These are phyloP conservation scores for Suillus decipiens DNA, from an alignment of 768 basidiomycete genomes.

Conservation along the genomic window DNA sequence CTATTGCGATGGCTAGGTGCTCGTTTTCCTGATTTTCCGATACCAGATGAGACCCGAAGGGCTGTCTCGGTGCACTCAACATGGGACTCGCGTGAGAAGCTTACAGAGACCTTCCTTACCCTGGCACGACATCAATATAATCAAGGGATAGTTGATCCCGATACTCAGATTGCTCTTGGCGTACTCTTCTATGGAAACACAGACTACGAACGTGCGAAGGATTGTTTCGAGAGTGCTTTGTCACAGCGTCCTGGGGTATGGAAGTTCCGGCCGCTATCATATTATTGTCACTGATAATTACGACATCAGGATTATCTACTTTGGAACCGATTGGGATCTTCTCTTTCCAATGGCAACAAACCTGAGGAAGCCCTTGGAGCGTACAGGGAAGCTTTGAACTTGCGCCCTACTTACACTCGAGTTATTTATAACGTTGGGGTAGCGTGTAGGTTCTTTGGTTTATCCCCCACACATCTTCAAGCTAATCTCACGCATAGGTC, in stretches of 20 bases:
- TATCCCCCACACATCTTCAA: conserved; percentile 6
- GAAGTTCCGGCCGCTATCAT: conserved; percentile 17
- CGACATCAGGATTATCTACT: conserved; percentile 80
- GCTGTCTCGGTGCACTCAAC: conserved; percentile 56
- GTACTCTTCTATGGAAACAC: conserved; percentile 88
- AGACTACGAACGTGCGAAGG: conserved; percentile 87
- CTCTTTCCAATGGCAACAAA: conserved; percentile 89
- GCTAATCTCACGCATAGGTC: conserved; percentile 49
- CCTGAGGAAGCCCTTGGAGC: conserved; percentile 92
- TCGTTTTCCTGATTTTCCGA: conserved; percentile 56
- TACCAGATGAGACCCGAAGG: conserved; percentile 57
- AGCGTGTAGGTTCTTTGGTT: conserved; percentile 68
- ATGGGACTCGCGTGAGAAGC: conserved; percentile 81
- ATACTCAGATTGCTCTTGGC: conserved; percentile 92
- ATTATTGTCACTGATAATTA: background rate
- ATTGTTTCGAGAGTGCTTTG: conserved; percentile 92
- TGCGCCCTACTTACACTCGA: conserved; percentile 94
- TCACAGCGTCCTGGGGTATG: conserved; percentile 68
- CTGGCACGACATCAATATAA: conserved; percentile 84
- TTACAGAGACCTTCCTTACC: conserved; percentile 81
- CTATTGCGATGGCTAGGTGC: conserved; percentile 83
- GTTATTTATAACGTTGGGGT: conserved; percentile 99
- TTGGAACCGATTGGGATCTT: conserved; percentile 96
- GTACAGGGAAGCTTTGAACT: conserved; percentile 85
- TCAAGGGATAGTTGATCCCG: conserved; percentile 74